Percentiles rank a stretch among this genome's conserved stretches.
Evolutionary conservation across 257 asterid genomes (phyloP).

Genomic region (Capsicum rhomboideum): DNA sequence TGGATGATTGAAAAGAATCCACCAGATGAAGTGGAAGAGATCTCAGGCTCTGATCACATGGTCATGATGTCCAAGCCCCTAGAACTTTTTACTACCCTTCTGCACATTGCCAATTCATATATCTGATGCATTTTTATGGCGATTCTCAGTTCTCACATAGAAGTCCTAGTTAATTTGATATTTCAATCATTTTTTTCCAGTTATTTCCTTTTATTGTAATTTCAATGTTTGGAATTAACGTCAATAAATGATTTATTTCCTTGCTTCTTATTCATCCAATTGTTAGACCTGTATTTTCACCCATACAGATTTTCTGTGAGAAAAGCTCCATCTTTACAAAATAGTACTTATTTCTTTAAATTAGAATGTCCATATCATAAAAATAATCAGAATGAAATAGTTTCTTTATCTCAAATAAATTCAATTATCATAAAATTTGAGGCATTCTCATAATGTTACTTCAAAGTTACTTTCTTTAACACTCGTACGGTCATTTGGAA

Average conservation of each 20-base stretch:
- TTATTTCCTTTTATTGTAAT: background rate
- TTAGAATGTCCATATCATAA: too few species aligned
- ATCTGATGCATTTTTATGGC: background rate
- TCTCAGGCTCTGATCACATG: constrained; percentile 14
- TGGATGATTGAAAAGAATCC: constrained; percentile 29
- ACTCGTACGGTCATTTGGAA: too few species aligned
- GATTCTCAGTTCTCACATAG: too few species aligned
- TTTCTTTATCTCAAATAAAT: too few species aligned
- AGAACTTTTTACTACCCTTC: constrained; percentile 13
- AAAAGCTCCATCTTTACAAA: too few species aligned
- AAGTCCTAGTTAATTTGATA: too few species aligned
- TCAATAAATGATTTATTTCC: background rate
- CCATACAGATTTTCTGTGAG: background rate
- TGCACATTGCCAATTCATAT: background rate
- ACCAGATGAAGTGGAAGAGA: constrained; percentile 20
- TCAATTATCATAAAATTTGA: too few species aligned
- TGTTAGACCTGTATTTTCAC: background rate
- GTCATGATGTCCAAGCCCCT: constrained; percentile 22
- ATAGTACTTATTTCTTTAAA: too few species aligned
- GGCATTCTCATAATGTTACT: too few species aligned
- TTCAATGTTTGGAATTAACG: background rate
- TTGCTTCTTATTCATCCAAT: background rate
- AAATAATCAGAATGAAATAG: too few species aligned
- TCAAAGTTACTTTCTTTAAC: too few species aligned
- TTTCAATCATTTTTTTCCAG: background rate